Evolutionary conservation across 192 early-diverging fungal genomes (phyloP), one percentile per base, ranked within the genome.

Genomic region (Linderina pennispora): DNA sequence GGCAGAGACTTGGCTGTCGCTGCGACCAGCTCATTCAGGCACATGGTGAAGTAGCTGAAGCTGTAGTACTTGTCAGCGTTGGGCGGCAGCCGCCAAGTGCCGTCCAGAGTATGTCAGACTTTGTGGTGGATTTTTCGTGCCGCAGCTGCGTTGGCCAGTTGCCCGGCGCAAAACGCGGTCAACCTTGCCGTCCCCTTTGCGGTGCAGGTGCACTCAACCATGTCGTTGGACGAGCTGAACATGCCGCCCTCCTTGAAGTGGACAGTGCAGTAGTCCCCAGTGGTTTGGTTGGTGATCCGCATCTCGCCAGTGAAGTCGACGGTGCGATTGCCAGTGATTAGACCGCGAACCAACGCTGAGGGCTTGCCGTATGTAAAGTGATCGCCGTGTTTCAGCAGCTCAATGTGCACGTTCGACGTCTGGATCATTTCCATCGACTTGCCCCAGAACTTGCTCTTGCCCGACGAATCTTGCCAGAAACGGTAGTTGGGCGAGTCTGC

Each of bases 361-460:
- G 92, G 87, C 67, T 97, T 97, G 42, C 69, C 61, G 76, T 85
- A 96, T 0, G 84, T 87, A 47, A 81, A 92, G 44, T 94, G 88
- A 36, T 97, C 94, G 33, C 71, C 67, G 25, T 78, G 58, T n/a
- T 77, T 67, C 2, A 66, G 64, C 32, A 97, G 70, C 51, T 72
- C 64, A 28, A 97, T 74, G 52, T 96, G 86, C 31, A 89, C 88
- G 4, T 80, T 87, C 10, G 92, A 91, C 13, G 80, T 77, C 23
- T 87, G 82, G 40, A 89, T 87, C 22, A 97, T 64, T 66, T 98
- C 96, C 75, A 85, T 81, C 1, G 77, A 86, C 52, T 86, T 90
- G 58, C 95, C 97, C 95, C 95, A 99, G 73, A 98, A 99, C 58
- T 92, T 94, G 65, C 80, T 91, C 75, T 94, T 96, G 19, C 91